Percentiles rank a stretch among this genome's conserved stretches.
These are phyloP conservation scores for Chalara sp. DNA, from an alignment of 2,329 filamentous ascomycete species.

Conservation along the genomic window DNA sequence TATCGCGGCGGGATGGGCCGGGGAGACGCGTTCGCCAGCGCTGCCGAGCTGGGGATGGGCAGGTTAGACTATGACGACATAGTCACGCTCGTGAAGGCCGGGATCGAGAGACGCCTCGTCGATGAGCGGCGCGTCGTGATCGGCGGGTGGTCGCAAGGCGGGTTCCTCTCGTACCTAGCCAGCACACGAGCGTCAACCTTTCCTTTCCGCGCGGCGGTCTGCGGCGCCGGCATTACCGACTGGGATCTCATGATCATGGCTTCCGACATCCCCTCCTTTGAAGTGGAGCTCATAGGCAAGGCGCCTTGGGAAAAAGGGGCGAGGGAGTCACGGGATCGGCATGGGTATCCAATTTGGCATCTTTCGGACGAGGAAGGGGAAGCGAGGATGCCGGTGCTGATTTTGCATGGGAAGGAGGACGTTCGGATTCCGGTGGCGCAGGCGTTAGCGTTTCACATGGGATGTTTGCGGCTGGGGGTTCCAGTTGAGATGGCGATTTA, in stretches of 20 bases:
- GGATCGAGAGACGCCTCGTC: conserved; percentile 27
- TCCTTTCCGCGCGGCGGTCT: conserved; percentile 30
- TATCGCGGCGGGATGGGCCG: conserved; percentile 31
- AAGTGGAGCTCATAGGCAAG: conserved; percentile 20
- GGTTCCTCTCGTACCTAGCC: conserved; percentile 31
- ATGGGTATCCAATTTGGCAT: conserved; percentile 21
- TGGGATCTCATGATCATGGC: conserved; percentile 30
- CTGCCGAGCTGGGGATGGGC: conserved; percentile 25
- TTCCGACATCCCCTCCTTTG: conserved; percentile 23
- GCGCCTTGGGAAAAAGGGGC: conserved; percentile 22
- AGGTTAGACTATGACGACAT: conserved; percentile 32
- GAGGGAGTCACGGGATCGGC: conserved; percentile 6
- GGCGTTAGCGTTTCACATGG: conserved; percentile 27
- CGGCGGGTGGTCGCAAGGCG: conserved; percentile 33
- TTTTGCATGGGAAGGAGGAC: conserved; percentile 30
- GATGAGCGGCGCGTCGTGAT: conserved; percentile 28
- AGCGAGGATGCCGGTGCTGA: conserved; percentile 29
- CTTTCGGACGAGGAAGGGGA: conserved; percentile 19
- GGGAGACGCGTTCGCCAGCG: conserved; percentile 28
- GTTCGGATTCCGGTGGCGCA: conserved; percentile 28
- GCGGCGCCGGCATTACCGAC: conserved; percentile 31
- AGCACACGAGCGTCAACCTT: conserved; percentile 32
- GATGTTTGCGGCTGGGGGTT: conserved; percentile 20
- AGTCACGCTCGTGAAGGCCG: conserved; percentile 27
- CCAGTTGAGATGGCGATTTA: conserved; percentile 29